Conservation (phyloP, 805 yeast genomes). For the Schizosaccharomyces pombe region DNA sequence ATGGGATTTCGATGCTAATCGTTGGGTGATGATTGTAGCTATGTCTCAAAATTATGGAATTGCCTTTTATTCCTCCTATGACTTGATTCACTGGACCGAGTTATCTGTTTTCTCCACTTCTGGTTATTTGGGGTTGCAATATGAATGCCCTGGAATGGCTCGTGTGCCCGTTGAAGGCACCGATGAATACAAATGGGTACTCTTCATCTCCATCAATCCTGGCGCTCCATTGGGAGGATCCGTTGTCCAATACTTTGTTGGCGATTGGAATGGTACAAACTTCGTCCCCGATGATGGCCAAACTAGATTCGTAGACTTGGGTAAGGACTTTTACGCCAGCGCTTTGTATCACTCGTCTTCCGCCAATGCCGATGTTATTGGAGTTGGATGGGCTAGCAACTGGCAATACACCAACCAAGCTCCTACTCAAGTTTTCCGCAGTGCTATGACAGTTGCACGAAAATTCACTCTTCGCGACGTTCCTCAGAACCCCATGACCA, state of each 20-base stretch:
- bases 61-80: conserved; percentile 3
- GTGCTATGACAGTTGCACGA: conserved; percentile 14
- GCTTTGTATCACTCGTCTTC: conserved; percentile 18
- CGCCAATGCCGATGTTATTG: conserved; percentile 14
- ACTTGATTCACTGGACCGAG: conserved; percentile 2
- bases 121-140: conserved; percentile 16
- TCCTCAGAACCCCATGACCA: neutral
- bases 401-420: conserved; percentile 20
- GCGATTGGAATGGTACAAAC: conserved; percentile 20
- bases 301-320: conserved; percentile 7
- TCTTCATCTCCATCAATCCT: conserved; percentile 21
- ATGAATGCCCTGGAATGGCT: conserved; percentile 22
- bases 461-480: neutral
- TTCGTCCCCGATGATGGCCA: conserved; percentile 18
- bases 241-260: conserved; percentile 20
- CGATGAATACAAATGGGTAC: conserved; percentile 16
- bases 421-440: conserved; percentile 19
- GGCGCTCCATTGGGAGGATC: conserved; percentile 23
- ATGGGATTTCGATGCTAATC: conserved; percentile 3
- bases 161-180: conserved; percentile 14
- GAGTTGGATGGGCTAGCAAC: conserved; percentile 23
- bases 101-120: neutral
- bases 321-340: conserved; percentile 15
- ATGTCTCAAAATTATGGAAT: conserved; percentile 2
- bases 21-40: conserved; percentile 6